phyloP scores from a whole-genome alignment of 2,329 filamentous ascomycete species.

The Fusarium torulosum region DNA sequence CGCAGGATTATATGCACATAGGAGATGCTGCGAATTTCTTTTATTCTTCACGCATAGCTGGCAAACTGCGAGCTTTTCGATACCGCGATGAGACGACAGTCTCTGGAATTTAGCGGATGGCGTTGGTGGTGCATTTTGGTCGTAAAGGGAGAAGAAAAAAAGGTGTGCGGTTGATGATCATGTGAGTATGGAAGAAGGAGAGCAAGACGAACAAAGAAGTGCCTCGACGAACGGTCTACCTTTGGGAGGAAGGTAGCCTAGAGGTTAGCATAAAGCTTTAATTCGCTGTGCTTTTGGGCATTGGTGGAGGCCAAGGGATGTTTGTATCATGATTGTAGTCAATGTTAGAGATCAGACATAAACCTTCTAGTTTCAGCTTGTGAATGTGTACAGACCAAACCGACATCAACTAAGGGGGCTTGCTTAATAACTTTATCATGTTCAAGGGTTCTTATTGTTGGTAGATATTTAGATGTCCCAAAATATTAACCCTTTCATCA shows the following conservation, averaged over 20 bases:
- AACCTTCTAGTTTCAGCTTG: neutral
- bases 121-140: conserved; percentile 48
- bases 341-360: conserved; percentile 21
- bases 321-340: conserved; percentile 28
- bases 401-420: neutral
- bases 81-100: conserved; percentile 44
- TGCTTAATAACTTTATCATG: neutral
- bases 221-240: neutral
- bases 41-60: conserved; percentile 34
- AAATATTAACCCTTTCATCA: too few relatives aligned
- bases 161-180: conserved; percentile 1
- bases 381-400: neutral
- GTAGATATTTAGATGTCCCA: too few relatives aligned
- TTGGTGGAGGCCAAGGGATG: neutral
- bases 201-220: neutral
- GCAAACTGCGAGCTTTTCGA: conserved; percentile 36
- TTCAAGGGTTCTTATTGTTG: too few relatives aligned
- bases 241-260: neutral
- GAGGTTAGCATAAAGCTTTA: neutral
- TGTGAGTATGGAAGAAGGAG: neutral
- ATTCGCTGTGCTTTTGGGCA: neutral
- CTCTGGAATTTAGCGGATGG: conserved; percentile 47
- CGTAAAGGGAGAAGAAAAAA: conserved; percentile 29
- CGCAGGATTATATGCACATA: conserved; percentile 8
- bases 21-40: conserved; percentile 14